A percentile compares a stretch with the other conserved stretches of the same genome.
phyloP scores from a whole-genome alignment of 139 green algal species.

The Volvox reticuliferus region DNA sequence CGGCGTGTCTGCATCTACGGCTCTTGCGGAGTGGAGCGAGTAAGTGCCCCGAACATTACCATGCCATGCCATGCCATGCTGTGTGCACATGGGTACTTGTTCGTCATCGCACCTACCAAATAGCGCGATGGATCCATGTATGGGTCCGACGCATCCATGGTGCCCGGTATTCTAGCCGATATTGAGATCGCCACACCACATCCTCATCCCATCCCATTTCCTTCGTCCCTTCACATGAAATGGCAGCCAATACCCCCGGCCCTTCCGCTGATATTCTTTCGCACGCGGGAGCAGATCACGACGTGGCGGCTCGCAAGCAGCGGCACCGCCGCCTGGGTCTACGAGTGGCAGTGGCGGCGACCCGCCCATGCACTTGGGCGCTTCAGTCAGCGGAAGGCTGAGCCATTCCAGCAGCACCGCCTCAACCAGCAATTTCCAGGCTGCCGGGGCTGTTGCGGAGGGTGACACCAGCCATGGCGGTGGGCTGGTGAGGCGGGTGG shows the following conservation, averaged over 20 bases:
- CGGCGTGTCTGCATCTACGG: constrained; percentile 42
- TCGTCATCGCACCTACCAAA: neutral
- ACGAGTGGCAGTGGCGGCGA: neutral
- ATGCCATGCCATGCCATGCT: too few species aligned
- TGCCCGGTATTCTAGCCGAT: too few species aligned
- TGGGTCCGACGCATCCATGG: too few species aligned
- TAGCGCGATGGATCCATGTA: neutral
- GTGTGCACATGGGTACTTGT: too few species aligned
- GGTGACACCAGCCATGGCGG: neutral
- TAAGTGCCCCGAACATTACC: neutral
- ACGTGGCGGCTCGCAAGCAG: neutral
- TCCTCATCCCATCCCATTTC: neutral
- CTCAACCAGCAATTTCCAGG: neutral
- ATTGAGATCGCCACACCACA: too few species aligned
- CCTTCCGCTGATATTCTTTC: neutral
- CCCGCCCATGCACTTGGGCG: neutral
- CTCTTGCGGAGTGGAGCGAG: constrained; percentile 45
- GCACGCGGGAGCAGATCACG: neutral
- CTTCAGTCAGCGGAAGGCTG: neutral
- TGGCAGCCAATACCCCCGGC: too few species aligned
- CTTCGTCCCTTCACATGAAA: too few species aligned
- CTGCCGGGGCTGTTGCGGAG: constrained; percentile 17
- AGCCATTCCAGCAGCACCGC: neutral
- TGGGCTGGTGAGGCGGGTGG: neutral
- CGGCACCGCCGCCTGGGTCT: neutral